These are phyloP conservation scores for Chlamydomonas asymmetrica DNA, from an alignment of 139 green algal species.

Conservation along the genomic window DNA sequence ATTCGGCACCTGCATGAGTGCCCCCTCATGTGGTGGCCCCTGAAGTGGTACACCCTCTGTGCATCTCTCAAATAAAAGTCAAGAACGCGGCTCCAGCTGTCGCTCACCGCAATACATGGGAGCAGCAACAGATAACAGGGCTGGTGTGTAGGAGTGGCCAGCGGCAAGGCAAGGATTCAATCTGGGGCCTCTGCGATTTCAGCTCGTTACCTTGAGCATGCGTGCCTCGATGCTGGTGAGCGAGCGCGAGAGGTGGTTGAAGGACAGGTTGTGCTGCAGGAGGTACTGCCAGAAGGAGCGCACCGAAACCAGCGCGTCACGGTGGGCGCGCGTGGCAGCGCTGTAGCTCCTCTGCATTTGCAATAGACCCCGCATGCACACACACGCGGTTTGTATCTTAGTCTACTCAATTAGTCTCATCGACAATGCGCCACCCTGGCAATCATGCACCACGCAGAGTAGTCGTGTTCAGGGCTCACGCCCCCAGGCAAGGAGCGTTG, in stretches of 20 bases:
- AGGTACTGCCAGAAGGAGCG: conserved; percentile 53
- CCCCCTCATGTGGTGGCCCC: background rate
- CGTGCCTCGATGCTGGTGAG: conserved; percentile 20
- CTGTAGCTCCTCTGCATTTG: too few species aligned
- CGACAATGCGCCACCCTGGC: too few species aligned
- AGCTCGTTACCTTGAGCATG: conserved; percentile 20
- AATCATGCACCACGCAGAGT: too few species aligned
- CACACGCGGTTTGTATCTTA: too few species aligned
- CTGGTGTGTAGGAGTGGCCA: too few species aligned
- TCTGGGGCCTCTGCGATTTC: background rate
- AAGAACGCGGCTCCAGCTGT: background rate
- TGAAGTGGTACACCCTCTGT: too few species aligned
- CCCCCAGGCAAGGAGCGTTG: too few species aligned
- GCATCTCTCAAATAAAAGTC: background rate
- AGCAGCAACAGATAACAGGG: too few species aligned
- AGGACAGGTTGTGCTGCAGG: conserved; percentile 36
- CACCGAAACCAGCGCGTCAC: conserved; percentile 38
- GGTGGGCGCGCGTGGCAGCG: conserved; percentile 18
- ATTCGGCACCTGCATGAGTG: background rate
- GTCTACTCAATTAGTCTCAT: too few species aligned
- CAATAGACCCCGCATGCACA: too few species aligned
- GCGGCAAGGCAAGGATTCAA: background rate
- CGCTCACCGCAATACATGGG: too few species aligned
- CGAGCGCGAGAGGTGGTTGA: conserved; percentile 33
- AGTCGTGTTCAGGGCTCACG: too few species aligned